Base-by-base conservation (phyloP, 1,139 yeast species). In the Zygosaccharomyces sapae region DNA sequence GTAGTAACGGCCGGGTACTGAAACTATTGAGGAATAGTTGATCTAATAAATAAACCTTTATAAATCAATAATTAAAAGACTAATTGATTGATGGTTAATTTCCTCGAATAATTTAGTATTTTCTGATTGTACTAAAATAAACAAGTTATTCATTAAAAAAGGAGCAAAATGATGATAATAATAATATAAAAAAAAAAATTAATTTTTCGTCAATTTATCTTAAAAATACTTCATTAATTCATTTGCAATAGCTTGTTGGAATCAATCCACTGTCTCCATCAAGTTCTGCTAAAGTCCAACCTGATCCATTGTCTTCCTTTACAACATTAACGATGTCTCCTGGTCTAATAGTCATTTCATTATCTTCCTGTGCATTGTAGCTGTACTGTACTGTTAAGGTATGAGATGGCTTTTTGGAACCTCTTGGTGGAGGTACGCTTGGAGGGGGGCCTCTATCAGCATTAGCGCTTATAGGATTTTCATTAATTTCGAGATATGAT, bases 221-320 rank as follows among this genome's bases (percentile, higher is more conserved):
- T 10, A 4, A 10, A 10, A 20, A 35, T 3, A 12, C 19, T 31
- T 10, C 20, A 8, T 40, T 27, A 9, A 2, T 8, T 46, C 42
- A 54, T 27, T 56, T 54, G 50, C 69, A 65, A 63, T 89, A 90
- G 53, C 86, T 74, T 0, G 94, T 83, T 5, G 97, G 97, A 67
- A 90, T 86, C 54, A 87, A 66, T 1, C 97, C 97, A 38, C 72
- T 73, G 30, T 56, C 58, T 0, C 96, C 96, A 57, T 83, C 75
- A 13, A 85, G 56, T 61, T 86, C 95, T 7, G 97, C 98, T 57
- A 83, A 87, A 1, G 97, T 89, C 99, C 99, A 92, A 0, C 99
- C 99, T 53, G 84, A 83, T 5, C 95, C 96, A 49, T 83, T 84
- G 52, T 87, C 92, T 41, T 79, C 86, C 38, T 77, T 79, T 35